Conservation (phyloP, 2,329 filamentous ascomycete genomes). For the Aureobasidium musti region DNA sequence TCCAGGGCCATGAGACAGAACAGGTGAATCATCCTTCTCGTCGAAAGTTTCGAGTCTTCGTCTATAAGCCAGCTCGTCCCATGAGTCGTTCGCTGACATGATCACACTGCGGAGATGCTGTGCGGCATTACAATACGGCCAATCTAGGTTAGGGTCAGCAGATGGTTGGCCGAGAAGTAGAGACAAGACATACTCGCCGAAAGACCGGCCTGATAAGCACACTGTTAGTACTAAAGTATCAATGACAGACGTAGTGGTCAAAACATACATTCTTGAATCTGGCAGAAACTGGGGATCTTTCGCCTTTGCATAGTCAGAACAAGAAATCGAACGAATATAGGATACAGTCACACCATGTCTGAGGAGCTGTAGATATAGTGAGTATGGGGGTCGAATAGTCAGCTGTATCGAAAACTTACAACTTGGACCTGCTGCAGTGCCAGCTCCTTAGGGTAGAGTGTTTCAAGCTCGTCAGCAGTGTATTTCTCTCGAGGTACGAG, state of each 20-base stretch:
- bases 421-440: slow-evolving; percentile 89
- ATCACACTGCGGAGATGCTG: slow-evolving; percentile 67
- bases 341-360: slow-evolving; percentile 37
- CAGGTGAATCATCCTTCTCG: slow-evolving; percentile 58
- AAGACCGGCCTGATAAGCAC: slow-evolving; percentile 50
- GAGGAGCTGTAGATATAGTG: slow-evolving; percentile 32
- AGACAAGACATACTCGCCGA: slow-evolving; percentile 46
- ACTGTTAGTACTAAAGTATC: background rate
- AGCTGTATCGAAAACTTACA: slow-evolving; percentile 46
- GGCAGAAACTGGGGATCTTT: slow-evolving; percentile 81
- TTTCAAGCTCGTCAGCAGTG: slow-evolving; percentile 73
- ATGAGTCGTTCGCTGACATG: slow-evolving; percentile 56
- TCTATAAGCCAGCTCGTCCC: slow-evolving; percentile 63
- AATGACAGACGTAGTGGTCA: background rate
- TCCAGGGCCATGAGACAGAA: slow-evolving; percentile 66
- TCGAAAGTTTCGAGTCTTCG: slow-evolving; percentile 79
- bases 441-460: slow-evolving; percentile 77
- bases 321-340: background rate
- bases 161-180: background rate
- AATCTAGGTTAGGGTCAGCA: slow-evolving; percentile 52
- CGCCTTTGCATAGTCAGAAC: slow-evolving; percentile 42
- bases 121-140: slow-evolving; percentile 87
- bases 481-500: slow-evolving; percentile 75
- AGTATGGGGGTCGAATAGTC: background rate
- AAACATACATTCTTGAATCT: slow-evolving; percentile 81